A percentile compares a stretch with the other conserved stretches of the same genome.
These are phyloP conservation scores for Vickermania ingenoplastis DNA, from an alignment of 208 protist genomes.

Conservation along the genomic window DNA sequence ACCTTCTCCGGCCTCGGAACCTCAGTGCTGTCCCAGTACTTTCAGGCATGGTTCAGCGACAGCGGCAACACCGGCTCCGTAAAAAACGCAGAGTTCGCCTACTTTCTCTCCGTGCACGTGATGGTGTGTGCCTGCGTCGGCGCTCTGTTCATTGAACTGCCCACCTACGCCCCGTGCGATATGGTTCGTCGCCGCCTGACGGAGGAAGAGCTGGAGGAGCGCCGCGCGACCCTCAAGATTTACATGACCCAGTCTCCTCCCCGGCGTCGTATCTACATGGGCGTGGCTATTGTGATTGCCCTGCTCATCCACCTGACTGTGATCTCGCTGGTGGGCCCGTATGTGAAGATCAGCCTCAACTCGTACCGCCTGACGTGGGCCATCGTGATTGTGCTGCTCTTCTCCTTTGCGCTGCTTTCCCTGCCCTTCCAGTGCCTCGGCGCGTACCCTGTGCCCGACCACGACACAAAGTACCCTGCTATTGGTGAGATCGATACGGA, in stretches of 20 bases:
- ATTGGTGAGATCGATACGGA: constrained; percentile 24
- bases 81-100: constrained; percentile 49
- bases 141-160: constrained; percentile 35
- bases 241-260: constrained; percentile 44
- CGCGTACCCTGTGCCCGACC: constrained; percentile 30
- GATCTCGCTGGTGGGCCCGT: constrained; percentile 38
- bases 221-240: constrained; percentile 20
- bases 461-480: constrained; percentile 21
- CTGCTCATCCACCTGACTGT: constrained; percentile 43
- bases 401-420: constrained; percentile 36
- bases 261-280: constrained; percentile 38
- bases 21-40: constrained; percentile 68
- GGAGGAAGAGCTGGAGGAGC: constrained; percentile 28
- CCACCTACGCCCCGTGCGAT: constrained; percentile 45
- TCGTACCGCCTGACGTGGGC: constrained; percentile 34
- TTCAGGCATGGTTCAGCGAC: constrained; percentile 59
- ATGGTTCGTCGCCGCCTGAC: constrained; percentile 29
- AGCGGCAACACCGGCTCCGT: constrained; percentile 9
- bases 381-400: constrained; percentile 32
- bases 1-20: constrained; percentile 72
- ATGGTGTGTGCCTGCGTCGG: constrained; percentile 25
- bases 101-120: constrained; percentile 42
- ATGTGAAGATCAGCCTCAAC: constrained; percentile 20
- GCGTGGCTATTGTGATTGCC: constrained; percentile 23
- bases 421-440: constrained; percentile 65